phyloP scores from a whole-genome alignment of 1,139 yeast species.

The Geotrichum bryndzae region DNA sequence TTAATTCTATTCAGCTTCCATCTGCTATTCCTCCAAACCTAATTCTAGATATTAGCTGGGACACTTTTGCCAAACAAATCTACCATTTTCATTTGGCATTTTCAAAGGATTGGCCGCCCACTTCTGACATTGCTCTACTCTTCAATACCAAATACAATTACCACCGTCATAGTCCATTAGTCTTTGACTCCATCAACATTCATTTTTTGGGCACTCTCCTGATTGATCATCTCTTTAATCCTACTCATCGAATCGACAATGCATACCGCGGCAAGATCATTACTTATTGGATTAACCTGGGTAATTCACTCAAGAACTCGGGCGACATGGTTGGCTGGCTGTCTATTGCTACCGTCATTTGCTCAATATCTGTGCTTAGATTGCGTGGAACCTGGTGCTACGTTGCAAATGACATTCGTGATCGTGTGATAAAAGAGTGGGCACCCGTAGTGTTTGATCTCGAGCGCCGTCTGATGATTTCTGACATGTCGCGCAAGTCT shows the following conservation, averaged over 20 bases:
- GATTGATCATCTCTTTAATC: slow-evolving; percentile 58
- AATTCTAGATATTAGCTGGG: slow-evolving; percentile 31
- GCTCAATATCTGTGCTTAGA: slow-evolving; percentile 78
- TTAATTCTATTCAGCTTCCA: slow-evolving; percentile 17
- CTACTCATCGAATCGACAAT: slow-evolving; percentile 23
- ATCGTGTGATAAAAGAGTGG: slow-evolving; percentile 76
- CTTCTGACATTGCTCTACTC: slow-evolving; percentile 53
- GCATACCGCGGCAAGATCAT: slow-evolving; percentile 57
- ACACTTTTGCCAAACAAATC: slow-evolving; percentile 35
- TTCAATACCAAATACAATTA: slow-evolving; percentile 41
- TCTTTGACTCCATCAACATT: slow-evolving; percentile 66
- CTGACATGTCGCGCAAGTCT: slow-evolving; percentile 43
- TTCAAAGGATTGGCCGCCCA: slow-evolving; percentile 64
- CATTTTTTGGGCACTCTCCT: slow-evolving; percentile 74
- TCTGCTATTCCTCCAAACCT: slow-evolving; percentile 32
- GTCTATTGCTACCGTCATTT: slow-evolving; percentile 77
- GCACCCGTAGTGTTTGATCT: slow-evolving; percentile 88
- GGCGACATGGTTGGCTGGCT: slow-evolving; percentile 97
- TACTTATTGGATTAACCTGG: slow-evolving; percentile 82
- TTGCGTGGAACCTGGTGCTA: slow-evolving; percentile 69
- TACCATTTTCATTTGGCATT: slow-evolving; percentile 36
- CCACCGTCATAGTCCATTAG: slow-evolving; percentile 49
- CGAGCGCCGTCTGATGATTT: slow-evolving; percentile 64
- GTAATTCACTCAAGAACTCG: slow-evolving; percentile 64
- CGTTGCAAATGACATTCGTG: slow-evolving; percentile 57